phyloP scores from a whole-genome alignment of 2,329 filamentous ascomycete species.

The Aspergillus caelatus region DNA sequence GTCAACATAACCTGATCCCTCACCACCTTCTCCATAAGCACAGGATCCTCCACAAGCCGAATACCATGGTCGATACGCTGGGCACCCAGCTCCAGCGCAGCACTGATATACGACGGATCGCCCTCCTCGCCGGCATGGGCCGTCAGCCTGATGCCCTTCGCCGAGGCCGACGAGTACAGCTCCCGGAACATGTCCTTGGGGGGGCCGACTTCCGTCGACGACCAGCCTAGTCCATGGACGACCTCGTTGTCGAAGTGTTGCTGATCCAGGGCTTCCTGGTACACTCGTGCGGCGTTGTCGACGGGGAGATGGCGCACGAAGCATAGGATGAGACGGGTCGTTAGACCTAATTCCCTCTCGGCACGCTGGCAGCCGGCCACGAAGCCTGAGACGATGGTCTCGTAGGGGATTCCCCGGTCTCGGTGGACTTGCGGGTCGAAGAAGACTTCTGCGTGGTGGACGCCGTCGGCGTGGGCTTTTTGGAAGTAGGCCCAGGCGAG shows the following conservation, averaged over 20 bases:
- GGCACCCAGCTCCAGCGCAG: constrained; percentile 66
- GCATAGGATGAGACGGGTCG: constrained; percentile 69
- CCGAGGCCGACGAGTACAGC: constrained; percentile 60
- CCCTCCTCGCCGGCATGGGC: constrained; percentile 79
- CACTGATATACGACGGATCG: constrained; percentile 65
- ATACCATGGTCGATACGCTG: constrained; percentile 77
- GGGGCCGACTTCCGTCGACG: constrained; percentile 62
- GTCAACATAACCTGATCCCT: constrained; percentile 64
- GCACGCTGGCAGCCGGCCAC: constrained; percentile 62
- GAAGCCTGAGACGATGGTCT: constrained; percentile 67
- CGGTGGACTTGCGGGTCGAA: constrained; percentile 80
- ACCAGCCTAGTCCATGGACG: constrained; percentile 67
- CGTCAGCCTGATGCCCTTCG: constrained; percentile 62
- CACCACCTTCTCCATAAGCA: constrained; percentile 62
- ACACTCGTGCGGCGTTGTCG: constrained; percentile 53
- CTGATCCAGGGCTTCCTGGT: constrained; percentile 42
- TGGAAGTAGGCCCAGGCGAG: constrained; percentile 73
- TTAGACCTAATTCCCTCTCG: constrained; percentile 64
- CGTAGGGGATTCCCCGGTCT: constrained; percentile 63
- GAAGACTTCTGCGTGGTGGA: constrained; percentile 76
- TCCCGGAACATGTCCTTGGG: constrained; percentile 63
- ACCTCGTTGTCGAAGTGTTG: constrained; percentile 52
- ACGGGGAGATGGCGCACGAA: constrained; percentile 71
- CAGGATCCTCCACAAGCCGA: constrained; percentile 62
- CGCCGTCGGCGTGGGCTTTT: constrained; percentile 64